A percentile compares a stretch with the other conserved stretches of the same genome.
Evolutionary conservation across 2,329 filamentous ascomycete species (phyloP).

Genomic region (Neopestalotiopsis sp.): DNA sequence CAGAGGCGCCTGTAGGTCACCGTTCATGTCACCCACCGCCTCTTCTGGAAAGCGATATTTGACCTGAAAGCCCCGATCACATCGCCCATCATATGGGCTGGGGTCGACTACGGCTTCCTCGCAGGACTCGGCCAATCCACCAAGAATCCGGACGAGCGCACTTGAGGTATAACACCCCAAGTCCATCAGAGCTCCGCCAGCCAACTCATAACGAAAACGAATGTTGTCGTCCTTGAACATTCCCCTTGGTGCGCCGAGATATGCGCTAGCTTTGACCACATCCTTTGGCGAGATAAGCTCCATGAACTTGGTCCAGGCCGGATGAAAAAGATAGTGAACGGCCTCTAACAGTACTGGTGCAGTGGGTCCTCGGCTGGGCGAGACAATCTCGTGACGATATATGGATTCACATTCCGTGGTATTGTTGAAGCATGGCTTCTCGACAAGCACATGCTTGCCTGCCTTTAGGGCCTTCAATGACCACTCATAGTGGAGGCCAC

Average conservation of each 20-base stretch:
- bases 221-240: conserved; percentile 42
- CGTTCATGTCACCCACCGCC: conserved; percentile 36
- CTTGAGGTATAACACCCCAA: conserved; percentile 47
- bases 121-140: conserved; percentile 44
- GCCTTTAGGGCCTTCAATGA: conserved; percentile 51
- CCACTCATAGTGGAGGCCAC: conserved; percentile 51
- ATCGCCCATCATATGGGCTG: conserved; percentile 29
- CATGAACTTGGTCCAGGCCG: conserved; percentile 45
- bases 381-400: conserved; percentile 37
- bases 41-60: conserved; percentile 41
- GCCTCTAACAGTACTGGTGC: conserved; percentile 49
- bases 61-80: conserved; percentile 36
- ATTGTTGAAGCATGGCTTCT: conserved; percentile 50
- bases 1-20: conserved; percentile 32
- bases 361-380: conserved; percentile 23
- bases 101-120: conserved; percentile 32
- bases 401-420: conserved; percentile 40
- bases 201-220: conserved; percentile 31
- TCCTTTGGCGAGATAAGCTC: conserved; percentile 42
- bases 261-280: conserved; percentile 41
- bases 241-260: conserved; percentile 31
- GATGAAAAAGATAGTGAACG: conserved; percentile 48
- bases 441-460: conserved; percentile 53
- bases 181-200: conserved; percentile 40
- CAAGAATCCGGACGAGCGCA: conserved; percentile 45